A percentile compares a stretch with the other conserved stretches of the same genome.
Conservation (phyloP, 805 yeast species). For the Zygotorulaspora chibaensis region DNA sequence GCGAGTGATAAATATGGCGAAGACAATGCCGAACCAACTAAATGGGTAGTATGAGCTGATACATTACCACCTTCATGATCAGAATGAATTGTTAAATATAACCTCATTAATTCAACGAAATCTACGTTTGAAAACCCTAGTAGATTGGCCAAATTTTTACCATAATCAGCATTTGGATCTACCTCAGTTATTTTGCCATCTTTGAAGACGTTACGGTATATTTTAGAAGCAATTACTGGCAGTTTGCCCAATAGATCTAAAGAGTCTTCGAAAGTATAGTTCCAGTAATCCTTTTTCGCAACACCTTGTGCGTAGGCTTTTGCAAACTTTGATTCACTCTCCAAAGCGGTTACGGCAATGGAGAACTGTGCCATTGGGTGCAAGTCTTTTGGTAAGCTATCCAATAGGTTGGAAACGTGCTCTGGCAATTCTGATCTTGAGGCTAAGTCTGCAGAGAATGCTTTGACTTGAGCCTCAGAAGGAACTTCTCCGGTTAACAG, state of each 20-base stretch:
- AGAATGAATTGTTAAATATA: slow-evolving; percentile 76
- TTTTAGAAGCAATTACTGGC: slow-evolving; percentile 76
- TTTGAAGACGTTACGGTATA: slow-evolving; percentile 79
- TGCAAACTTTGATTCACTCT: slow-evolving; percentile 77
- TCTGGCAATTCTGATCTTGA: slow-evolving; percentile 74
- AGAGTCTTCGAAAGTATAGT: slow-evolving; percentile 75
- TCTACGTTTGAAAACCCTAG: slow-evolving; percentile 59
- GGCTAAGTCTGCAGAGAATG: slow-evolving; percentile 70
- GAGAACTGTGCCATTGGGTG: slow-evolving; percentile 92
- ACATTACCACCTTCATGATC: slow-evolving; percentile 92
- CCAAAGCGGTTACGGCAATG: slow-evolving; percentile 76
- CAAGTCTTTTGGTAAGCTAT: slow-evolving; percentile 66
- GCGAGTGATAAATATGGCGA: slow-evolving; percentile 75
- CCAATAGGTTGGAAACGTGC: slow-evolving; percentile 68
- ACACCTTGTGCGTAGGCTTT: slow-evolving; percentile 84
- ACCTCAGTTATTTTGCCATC: slow-evolving; percentile 63
- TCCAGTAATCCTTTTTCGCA: slow-evolving; percentile 79
- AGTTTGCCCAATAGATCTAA: slow-evolving; percentile 76
- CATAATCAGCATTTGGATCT: slow-evolving; percentile 57
- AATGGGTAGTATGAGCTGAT: slow-evolving; percentile 80
- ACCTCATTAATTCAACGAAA: slow-evolving; percentile 74
- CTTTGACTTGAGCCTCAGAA: slow-evolving; percentile 62
- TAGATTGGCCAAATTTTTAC: slow-evolving; percentile 57
- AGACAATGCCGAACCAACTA: slow-evolving; percentile 78
- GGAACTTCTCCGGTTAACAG: slow-evolving; percentile 81